These are phyloP conservation scores for Metschnikowia gelsemii DNA, from an alignment of 805 yeast genomes.

Conservation along the genomic window DNA sequence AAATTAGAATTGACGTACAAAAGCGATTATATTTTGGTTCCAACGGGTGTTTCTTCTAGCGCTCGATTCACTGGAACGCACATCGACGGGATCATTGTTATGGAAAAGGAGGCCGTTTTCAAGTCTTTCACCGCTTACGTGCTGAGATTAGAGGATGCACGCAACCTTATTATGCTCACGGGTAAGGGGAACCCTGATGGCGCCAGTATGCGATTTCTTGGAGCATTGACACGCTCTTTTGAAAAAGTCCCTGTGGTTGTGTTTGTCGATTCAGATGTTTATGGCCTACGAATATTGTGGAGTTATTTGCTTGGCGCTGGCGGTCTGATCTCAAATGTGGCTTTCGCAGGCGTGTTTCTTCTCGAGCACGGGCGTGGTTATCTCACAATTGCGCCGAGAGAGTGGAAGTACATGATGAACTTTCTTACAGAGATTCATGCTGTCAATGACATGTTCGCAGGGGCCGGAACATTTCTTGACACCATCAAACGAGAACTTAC, in stretches of 20 bases:
- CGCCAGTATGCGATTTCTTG: conserved; percentile 15
- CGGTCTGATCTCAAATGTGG: conserved; percentile 1
- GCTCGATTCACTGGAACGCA: neutral
- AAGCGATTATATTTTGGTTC: conserved; percentile 8
- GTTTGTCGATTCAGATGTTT: conserved; percentile 23
- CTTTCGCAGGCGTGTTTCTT: conserved; percentile 18
- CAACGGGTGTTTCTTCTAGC: neutral
- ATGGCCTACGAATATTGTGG: conserved; percentile 20
- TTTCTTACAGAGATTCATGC: conserved; percentile 9
- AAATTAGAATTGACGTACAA: conserved; percentile 1
- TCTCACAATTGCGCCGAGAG: conserved; percentile 15
- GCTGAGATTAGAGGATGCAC: neutral
- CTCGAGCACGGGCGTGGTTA: conserved; percentile 17
- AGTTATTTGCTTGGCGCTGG: conserved; percentile 9
- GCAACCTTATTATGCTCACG: conserved; percentile 10
- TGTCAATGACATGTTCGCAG: neutral
- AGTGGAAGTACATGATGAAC: conserved; percentile 16
- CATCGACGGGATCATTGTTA: conserved; percentile 22
- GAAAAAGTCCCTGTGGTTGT: conserved; percentile 10
- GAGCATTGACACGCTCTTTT: conserved; percentile 3
- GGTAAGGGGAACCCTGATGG: conserved; percentile 22
- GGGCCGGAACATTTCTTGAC: neutral
- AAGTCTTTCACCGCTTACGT: conserved; percentile 30
- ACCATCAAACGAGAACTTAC: conserved; percentile 47
- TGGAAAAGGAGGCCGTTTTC: conserved; percentile 45